Evolutionary conservation across 441 rosid genomes (phyloP).

Genomic region (Mallotus japonicus): DNA sequence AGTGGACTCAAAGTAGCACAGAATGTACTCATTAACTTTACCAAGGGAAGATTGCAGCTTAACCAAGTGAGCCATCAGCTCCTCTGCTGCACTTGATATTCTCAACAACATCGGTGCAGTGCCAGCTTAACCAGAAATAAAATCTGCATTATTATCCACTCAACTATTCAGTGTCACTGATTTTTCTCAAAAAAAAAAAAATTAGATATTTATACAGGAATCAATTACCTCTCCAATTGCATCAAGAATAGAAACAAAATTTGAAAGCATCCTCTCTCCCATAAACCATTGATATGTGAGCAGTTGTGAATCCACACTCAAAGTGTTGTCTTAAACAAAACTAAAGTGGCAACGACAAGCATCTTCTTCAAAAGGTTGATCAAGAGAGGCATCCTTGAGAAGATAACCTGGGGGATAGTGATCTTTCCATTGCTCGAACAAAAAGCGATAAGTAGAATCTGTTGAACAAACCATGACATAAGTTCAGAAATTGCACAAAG

Average conservation of each 20-base stretch:
- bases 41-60: constrained; percentile 69
- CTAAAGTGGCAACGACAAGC: constrained; percentile 73
- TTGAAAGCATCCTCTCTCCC: constrained; percentile 74
- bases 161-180: not conserved
- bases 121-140: too few species aligned
- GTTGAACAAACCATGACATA: constrained; percentile 34
- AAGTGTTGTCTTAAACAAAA: constrained; percentile 62
- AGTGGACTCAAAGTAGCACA: constrained; percentile 12
- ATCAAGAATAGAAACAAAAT: constrained; percentile 70
- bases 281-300: constrained; percentile 78
- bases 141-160: not conserved
- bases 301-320: constrained; percentile 49
- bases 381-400: constrained; percentile 76
- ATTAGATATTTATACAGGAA: constrained; percentile 20
- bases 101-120: too few species aligned
- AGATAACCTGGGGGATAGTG: constrained; percentile 66
- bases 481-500: constrained; percentile 15
- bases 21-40: constrained; percentile 70
- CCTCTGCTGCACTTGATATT: constrained; percentile 87
- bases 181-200: too few species aligned
- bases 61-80: constrained; percentile 83
- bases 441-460: constrained; percentile 78
- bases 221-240: constrained; percentile 70
- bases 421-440: constrained; percentile 88
- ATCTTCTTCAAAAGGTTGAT: constrained; percentile 91